Base-by-base conservation (phyloP, 257 asterid species). In the Nemophila menziesii region DNA sequence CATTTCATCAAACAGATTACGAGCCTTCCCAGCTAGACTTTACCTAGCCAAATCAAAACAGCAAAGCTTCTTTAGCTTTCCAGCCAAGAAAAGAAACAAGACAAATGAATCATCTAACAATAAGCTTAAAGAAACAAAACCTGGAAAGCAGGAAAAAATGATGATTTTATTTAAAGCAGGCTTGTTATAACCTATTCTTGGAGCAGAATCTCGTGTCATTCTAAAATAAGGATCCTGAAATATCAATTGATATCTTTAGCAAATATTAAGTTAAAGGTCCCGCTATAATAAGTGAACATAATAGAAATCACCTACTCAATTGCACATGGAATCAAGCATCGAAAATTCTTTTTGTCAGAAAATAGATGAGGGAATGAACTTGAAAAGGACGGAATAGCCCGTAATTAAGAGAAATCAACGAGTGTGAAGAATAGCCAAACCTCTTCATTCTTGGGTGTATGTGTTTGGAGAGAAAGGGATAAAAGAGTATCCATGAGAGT, bases 171-270 rank as follows among this genome's bases (percentile, higher is more conserved):
- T n/a, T 79, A 89, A 54, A 17, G 97, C 81, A 51, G 97, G 95
- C 70, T 89, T 89, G 46, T 72, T 80, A 66, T 76, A 89, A 46
- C 90, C 92, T 66, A 84, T 43, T 49, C 97, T 74, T 17, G 97
- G 95, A 66, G 97, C 95, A 65, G 84, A 93, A 62, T 89, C 97
- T 45, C 97, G 66, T n/a, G 97, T 89, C 97, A 89, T 89, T 60
- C 95, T 80, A 65, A 89, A 89, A 68, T 89, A 89, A 48, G 97
- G 95, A 68, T 89, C 95, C 95, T 89, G 82, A 46, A 67, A 49
- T n/a, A 39, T 21, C 51, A 36, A 20, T 40, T 2, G 36, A 29
- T 29, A 47, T 3, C 17, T 34, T 27, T 33, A 19, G 39, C 22
- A 4, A 24, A 54, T 13, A 26, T 24, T 16, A 37, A 13, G 20